Evolutionary conservation across 2,329 filamentous ascomycete species (phyloP), one percentile per base, ranked within the genome.

Genomic region (Thielaviopsis euricoi): DNA sequence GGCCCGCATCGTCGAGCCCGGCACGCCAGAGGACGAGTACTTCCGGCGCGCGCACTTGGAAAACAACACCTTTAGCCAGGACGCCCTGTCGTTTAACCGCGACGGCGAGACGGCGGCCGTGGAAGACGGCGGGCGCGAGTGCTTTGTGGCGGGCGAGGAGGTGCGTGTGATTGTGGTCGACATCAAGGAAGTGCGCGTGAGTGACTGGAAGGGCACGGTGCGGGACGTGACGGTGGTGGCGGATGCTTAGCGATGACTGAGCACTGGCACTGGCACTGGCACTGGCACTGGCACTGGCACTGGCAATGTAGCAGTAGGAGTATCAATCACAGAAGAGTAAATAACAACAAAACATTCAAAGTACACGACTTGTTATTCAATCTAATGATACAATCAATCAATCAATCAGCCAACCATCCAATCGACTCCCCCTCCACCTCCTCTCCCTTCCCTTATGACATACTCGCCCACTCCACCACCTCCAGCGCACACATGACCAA

Each of bases 131-230:
- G 74, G 82, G 0, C 73, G 78, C 37, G 78, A 79, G 66, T 83
- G 79, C 66, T 87, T 89, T 69, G 80, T 95, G 49, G 85, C 85
- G 43, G 87, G 85, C 2, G 86, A 89, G 66, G 86, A 93, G 67
- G 89, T 94, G 1, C 78, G 86, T 53, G 90, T 96, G 6, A 88
- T 97, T 37, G 80, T 91, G 6, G 93, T 97, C 7, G 81, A 79
- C 64, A 88, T 97, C 64, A 80, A 78, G 65, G 87, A 90, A 67
- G 89, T 93, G 53, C 79, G 89, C 65, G 94, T 94, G 65, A 89
- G 87, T 63, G 93, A 95, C 69, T 95, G 87, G 86, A 95, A 95
- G 73, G 91, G 93, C n/a, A 81, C 83, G 15, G 89, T 97, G 4
- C 81, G 86, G 65, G 91, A 97, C 22, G 33, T 60, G 17, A 49